phyloP scores from a whole-genome alignment of 306 rosid genomes.

The Luffa aegyptiaca region DNA sequence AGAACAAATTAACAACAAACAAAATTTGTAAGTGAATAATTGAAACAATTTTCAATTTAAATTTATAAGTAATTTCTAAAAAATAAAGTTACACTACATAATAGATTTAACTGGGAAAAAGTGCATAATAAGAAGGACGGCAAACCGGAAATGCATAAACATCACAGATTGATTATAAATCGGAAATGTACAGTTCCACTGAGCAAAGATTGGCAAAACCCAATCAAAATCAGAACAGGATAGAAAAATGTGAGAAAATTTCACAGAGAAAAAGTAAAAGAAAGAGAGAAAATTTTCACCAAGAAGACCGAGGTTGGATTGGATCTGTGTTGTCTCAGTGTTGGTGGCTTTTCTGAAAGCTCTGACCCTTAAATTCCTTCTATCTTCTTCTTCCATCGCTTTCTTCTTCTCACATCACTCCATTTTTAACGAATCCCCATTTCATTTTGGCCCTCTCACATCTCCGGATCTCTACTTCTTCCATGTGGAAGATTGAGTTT shows the following conservation, averaged over 20 bases:
- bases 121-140: too few relatives aligned
- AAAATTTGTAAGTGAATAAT: too few relatives aligned
- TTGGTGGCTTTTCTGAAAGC: background rate
- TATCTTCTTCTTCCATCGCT: background rate
- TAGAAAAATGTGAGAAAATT: background rate
- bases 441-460: background rate
- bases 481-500: background rate
- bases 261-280: background rate
- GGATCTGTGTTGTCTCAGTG: conserved; percentile 3
- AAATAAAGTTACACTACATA: too few relatives aligned
- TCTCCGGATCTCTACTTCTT: background rate
- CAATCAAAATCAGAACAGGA: background rate
- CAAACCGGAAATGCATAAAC: too few relatives aligned
- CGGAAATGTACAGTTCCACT: background rate
- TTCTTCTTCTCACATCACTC: background rate
- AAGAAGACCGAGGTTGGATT: background rate
- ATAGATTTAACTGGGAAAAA: too few relatives aligned
- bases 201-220: background rate
- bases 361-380: background rate
- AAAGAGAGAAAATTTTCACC: background rate
- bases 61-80: too few relatives aligned
- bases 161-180: too few relatives aligned
- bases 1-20: too few relatives aligned
- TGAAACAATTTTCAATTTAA: too few relatives aligned
- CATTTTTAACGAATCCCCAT: background rate